Evolutionary conservation across 306 rosid genomes (phyloP).

Genomic region (Prunus campanulata): DNA sequence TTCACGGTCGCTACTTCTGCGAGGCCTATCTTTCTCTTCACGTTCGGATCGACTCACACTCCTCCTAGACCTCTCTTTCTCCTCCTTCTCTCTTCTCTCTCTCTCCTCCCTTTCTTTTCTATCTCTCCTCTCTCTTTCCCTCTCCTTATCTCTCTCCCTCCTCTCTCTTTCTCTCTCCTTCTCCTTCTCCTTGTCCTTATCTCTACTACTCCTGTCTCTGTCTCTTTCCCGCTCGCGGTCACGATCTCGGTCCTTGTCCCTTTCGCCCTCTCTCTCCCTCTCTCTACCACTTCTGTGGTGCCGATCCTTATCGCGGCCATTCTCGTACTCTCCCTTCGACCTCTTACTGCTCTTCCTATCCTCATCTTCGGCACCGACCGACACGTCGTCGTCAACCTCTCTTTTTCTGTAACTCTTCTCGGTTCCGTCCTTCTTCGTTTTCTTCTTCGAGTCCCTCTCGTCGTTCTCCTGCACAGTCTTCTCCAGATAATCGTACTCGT

Average conservation of each 20-base stretch:
- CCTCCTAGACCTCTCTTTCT: constrained; percentile 16
- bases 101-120: constrained; percentile 25
- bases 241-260: constrained; percentile 41
- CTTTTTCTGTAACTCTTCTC: constrained; percentile 68
- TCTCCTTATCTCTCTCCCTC: constrained; percentile 27
- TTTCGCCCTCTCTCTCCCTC: constrained; percentile 44
- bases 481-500: constrained; percentile 97
- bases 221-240: constrained; percentile 32
- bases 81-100: constrained; percentile 19
- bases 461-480: constrained; percentile 84
- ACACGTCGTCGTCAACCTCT: constrained; percentile 50
- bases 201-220: constrained; percentile 32
- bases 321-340: constrained; percentile 63
- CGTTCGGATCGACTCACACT: constrained; percentile 11
- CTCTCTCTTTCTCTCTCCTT: constrained; percentile 17
- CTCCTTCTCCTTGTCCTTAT: constrained; percentile 40
- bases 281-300: constrained; percentile 54
- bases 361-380: constrained; percentile 36
- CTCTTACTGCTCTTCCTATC: constrained; percentile 58
- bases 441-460: constrained; percentile 54
- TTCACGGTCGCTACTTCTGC: constrained; percentile 45
- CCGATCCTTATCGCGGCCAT: constrained; percentile 57
- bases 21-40: constrained; percentile 40
- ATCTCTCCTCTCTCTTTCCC: constrained; percentile 21
- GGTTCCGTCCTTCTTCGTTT: constrained; percentile 45